These are phyloP conservation scores for Filobasidium uniguttulatum DNA, from an alignment of 1,284 basidiomycete species.

Conservation along the genomic window DNA sequence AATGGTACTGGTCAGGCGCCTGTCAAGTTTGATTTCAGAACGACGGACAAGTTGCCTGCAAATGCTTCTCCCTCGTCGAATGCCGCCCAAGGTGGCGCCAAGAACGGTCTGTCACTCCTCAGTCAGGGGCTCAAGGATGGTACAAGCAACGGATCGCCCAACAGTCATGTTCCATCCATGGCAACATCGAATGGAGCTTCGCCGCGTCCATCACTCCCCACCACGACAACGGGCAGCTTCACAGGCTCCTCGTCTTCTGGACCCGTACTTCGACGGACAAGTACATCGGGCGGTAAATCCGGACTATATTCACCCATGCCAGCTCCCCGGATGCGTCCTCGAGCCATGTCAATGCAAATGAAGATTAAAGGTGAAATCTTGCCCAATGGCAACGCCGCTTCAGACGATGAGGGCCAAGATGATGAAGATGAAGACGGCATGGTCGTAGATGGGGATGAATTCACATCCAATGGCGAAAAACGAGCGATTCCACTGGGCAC, in stretches of 20 bases:
- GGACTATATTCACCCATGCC: conserved; percentile 2
- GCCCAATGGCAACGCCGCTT: conserved; percentile 24
- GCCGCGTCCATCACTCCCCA: neutral
- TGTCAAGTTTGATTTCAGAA: conserved; percentile 15
- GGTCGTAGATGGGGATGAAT: conserved; percentile 23
- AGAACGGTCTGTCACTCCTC: conserved; percentile 6
- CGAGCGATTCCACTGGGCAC: conserved; percentile 26
- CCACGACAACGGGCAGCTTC: conserved; percentile 1
- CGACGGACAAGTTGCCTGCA: conserved; percentile 9
- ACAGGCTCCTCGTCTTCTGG: conserved; percentile 3
- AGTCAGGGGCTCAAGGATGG: conserved; percentile 10
- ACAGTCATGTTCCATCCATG: too few relatives aligned
- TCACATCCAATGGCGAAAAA: conserved; percentile 16
- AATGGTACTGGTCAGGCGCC: conserved; percentile 3
- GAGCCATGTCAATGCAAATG: conserved; percentile 15
- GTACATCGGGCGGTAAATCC: neutral
- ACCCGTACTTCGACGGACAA: neutral
- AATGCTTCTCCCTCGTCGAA: neutral
- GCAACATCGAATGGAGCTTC: neutral
- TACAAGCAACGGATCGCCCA: neutral
- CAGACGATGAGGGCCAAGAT: conserved; percentile 18
- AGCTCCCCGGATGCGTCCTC: conserved; percentile 11
- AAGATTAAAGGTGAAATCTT: conserved; percentile 16
- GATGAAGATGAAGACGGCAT: conserved; percentile 27
- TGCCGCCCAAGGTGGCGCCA: conserved; percentile 1